phyloP scores from a whole-genome alignment of 1,139 yeast species.

The Eremothecium gossypii region DNA sequence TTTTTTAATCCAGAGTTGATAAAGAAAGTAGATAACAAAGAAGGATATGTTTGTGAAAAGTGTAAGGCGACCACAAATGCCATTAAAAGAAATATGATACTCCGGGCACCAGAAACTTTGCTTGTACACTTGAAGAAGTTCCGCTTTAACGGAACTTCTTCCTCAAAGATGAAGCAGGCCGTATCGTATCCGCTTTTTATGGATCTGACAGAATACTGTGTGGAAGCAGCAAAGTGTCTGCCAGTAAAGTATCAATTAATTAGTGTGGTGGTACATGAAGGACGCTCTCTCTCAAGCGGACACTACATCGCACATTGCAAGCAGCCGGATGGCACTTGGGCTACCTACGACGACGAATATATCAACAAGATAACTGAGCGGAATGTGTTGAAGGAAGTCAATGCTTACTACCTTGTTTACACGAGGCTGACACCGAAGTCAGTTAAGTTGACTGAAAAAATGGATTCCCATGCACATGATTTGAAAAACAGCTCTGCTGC shows the following conservation, averaged over 20 bases:
- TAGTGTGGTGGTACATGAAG: conserved; percentile 91
- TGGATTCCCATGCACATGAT: conserved; percentile 7
- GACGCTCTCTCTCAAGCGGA: conserved; percentile 85
- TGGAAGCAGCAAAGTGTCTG: conserved; percentile 22
- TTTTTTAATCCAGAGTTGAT: conserved; percentile 76
- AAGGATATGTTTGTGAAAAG: conserved; percentile 79
- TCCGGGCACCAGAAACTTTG: conserved; percentile 80
- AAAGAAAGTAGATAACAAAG: conserved; percentile 50
- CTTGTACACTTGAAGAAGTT: conserved; percentile 83
- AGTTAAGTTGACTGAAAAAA: conserved; percentile 9
- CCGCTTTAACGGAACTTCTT: conserved; percentile 67
- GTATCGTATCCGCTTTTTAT: conserved; percentile 71
- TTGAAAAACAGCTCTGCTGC: conserved; percentile 7
- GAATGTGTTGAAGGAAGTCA: conserved; percentile 69
- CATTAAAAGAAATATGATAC: conserved; percentile 61
- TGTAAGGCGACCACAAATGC: conserved; percentile 77
- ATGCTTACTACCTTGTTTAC: conserved; percentile 84
- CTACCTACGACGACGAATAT: conserved; percentile 88
- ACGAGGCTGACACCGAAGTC: conserved; percentile 55
- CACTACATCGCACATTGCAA: conserved; percentile 87
- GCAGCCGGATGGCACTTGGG: conserved; percentile 90
- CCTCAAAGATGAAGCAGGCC: conserved; percentile 81
- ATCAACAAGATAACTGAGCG: conserved; percentile 64
- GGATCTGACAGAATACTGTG: conserved; percentile 54
- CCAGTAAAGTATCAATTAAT: conserved; percentile 62